Evolutionary conservation across 2,329 filamentous ascomycete genomes (phyloP).

Genomic region (Ascochyta rabiei): DNA sequence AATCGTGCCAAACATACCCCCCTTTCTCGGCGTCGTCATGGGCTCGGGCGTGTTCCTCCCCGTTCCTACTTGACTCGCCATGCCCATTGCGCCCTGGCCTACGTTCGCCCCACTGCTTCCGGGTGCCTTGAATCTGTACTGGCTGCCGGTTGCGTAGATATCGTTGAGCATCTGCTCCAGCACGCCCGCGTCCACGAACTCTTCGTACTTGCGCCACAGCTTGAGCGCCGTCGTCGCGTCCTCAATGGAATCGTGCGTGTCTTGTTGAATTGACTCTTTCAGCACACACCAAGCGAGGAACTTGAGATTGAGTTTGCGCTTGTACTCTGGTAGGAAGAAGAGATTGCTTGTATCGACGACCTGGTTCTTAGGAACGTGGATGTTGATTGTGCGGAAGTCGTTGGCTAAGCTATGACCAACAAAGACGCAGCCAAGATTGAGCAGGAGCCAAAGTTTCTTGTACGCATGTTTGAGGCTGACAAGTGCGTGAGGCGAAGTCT

Average conservation of each 20-base stretch:
- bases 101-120: slow-evolving; percentile 29
- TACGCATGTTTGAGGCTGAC: slow-evolving; percentile 90
- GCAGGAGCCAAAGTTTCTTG: slow-evolving; percentile 96
- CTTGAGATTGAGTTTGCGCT: slow-evolving; percentile 86
- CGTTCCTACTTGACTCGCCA: background rate
- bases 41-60: slow-evolving; percentile 63
- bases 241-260: slow-evolving; percentile 93
- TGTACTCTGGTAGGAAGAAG: slow-evolving; percentile 80
- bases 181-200: slow-evolving; percentile 85
- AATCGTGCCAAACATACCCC: slow-evolving; percentile 44
- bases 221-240: slow-evolving; percentile 90
- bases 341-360: slow-evolving; percentile 93
- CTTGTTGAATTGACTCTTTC: slow-evolving; percentile 90
- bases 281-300: slow-evolving; percentile 88
- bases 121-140: slow-evolving; percentile 54
- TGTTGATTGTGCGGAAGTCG: slow-evolving; percentile 98
- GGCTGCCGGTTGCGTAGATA: slow-evolving; percentile 72
- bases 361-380: slow-evolving; percentile 87
- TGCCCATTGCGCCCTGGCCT: slow-evolving; percentile 15
- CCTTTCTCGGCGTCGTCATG: slow-evolving; percentile 59
- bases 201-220: slow-evolving; percentile 86
- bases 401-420: slow-evolving; percentile 92
- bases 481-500: slow-evolving; percentile 79
- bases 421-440: slow-evolving; percentile 93
- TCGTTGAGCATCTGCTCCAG: slow-evolving; percentile 84